Evolutionary conservation across 257 asterid genomes (phyloP).

Genomic region (Nicotiana attenuata): DNA sequence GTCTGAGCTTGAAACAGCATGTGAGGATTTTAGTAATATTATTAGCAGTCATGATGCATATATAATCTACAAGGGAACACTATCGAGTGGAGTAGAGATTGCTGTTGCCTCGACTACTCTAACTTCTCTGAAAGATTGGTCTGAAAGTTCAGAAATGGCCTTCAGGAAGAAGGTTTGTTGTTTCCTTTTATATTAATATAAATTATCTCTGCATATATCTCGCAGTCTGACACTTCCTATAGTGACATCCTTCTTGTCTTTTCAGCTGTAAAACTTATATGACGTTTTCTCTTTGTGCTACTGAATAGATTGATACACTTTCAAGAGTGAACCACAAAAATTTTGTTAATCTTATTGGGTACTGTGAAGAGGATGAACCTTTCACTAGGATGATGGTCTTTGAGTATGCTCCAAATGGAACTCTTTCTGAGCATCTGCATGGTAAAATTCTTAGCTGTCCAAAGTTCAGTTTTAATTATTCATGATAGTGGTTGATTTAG

Average conservation of each 20-base stretch:
- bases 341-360: slow-evolving; percentile 80
- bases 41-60: slow-evolving; percentile 36
- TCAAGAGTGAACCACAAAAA: slow-evolving; percentile 94
- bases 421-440: slow-evolving; percentile 77
- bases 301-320: slow-evolving; percentile 57
- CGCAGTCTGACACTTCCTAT: background rate
- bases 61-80: slow-evolving; percentile 81
- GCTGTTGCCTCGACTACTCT: slow-evolving; percentile 71
- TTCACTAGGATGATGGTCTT: slow-evolving; percentile 95
- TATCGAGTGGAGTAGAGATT: slow-evolving; percentile 91
- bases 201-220: background rate
- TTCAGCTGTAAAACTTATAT: background rate
- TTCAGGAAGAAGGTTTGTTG: slow-evolving; percentile 69
- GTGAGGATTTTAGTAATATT: slow-evolving; percentile 96
- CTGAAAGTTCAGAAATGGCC: slow-evolving; percentile 55
- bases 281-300: background rate
- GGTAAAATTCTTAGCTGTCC: slow-evolving; percentile 37
- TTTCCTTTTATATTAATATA: background rate
- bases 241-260: background rate
- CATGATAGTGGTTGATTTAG: background rate
- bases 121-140: slow-evolving; percentile 60
- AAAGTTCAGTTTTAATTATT: background rate
- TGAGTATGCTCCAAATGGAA: slow-evolving; percentile 93
- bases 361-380: slow-evolving; percentile 85
- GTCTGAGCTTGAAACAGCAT: slow-evolving; percentile 75